Evolutionary conservation across 768 basidiomycete species (phyloP), one percentile per base, ranked within the genome.

Genomic region (Mycena floridula): DNA sequence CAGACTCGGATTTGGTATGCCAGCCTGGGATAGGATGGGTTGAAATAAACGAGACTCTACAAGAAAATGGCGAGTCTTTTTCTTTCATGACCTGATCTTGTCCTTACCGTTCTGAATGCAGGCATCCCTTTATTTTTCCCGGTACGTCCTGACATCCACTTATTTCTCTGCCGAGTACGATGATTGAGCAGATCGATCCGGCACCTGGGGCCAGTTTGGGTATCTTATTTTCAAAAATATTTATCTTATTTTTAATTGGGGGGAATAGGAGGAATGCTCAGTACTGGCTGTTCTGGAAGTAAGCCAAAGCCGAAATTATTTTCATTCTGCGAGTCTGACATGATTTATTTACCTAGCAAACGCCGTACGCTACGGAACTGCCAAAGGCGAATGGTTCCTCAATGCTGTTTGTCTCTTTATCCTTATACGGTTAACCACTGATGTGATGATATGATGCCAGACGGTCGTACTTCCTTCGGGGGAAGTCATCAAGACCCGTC

Each of bases 391-490:
- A 64, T 93, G 90, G 91, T 89, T 94, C 55, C 66, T 94, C 32
- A 93, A 92, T 52, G 77, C 77, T 20, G 89, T 89, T 55, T 40
- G 76, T 65, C 15, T 22, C 30, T 25, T 26, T 35, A 39, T n/a
- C 37, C 16, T 8, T n/a, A n/a, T n/a, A n/a, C n/a, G n/a, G n/a
- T n/a, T n/a, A n/a, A n/a, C n/a, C n/a, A n/a, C n/a, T n/a, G n/a
- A n/a, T n/a, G n/a, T n/a, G n/a, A 11, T 3, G 11, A 39, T 43
- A 25, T 43, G 16, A 16, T 21, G 18, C 21, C 48, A 92, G 84
- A 95, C 90, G 0, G 86, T 93, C 2, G 92, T 96, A 0, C 77
- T 95, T 3, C 89, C 92, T 2, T 81, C 79, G 5, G 93, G 93
- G 1, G 79, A 91, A 57, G 83, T 95, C 11, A 93, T 96, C 58